Evolutionary conservation across 2,329 filamentous ascomycete species (phyloP), one percentile per base, ranked within the genome.

Genomic region (Cytospora piceicola): DNA sequence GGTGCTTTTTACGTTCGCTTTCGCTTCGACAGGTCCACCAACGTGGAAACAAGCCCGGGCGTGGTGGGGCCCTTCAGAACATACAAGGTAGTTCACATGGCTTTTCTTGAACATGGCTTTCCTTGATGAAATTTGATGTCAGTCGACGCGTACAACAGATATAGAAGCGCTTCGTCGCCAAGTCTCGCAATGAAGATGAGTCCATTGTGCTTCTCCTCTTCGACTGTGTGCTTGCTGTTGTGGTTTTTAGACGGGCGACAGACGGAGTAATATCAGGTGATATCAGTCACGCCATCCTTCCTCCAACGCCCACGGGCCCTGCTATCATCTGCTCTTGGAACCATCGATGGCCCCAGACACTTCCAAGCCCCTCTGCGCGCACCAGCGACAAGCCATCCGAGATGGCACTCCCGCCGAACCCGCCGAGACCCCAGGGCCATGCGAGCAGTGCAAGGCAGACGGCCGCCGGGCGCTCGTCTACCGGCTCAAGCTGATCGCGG

Each of bases 401-500:
- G 53, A 58, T 54, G 61, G 54, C 39, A 56, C 39, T 0, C 9
- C 49, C 15, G 20, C 24, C 11, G 22, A 12, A 5, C 17, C 8
- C 36, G 6, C 34, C 14, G 61, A 46, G 12, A 34, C 27, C 32
- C 9, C 24, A 39, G 32, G 24, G 22, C 55, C 55, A 53, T 64
- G 61, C 49, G 46, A 27, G n/a, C 55, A 52, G 11, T 64, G 61
- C 55, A 64, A 64, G n/a, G 55, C 61, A 17, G 61, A 64, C 30
- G 32, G 46, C 22, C 61, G 27, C 46, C 61, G 46, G 46, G 61
- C 61, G 11, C 61, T 64, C 54, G 54, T 64, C 46, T 64, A 64
- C 46, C 55, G 61, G 17, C 32, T 64, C 12, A 64, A 64, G 32
- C n/a, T 64, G 30, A 64, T 64, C 55, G 61, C 61, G 15, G 86